Percentiles rank a stretch among this genome's conserved stretches.
Evolutionary conservation across 2,329 filamentous ascomycete species (phyloP).

Genomic region (Epicoccum nigrum): DNA sequence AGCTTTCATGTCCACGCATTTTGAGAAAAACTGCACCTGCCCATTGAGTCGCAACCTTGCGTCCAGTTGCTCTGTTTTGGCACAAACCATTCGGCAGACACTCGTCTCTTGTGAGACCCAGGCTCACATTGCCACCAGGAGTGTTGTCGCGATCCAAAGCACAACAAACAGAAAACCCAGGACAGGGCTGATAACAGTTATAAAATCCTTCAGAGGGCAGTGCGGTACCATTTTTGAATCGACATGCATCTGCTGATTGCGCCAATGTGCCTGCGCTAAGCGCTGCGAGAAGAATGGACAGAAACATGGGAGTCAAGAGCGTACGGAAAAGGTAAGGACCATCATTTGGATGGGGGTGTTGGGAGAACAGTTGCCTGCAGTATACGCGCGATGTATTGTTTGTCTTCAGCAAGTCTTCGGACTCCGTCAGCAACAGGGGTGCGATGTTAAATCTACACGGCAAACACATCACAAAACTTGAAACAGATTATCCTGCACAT

Average conservation of each 20-base stretch:
- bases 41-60: not conserved
- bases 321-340: not conserved
- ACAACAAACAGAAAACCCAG: not conserved
- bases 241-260: not conserved
- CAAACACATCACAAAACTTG: not conserved
- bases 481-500: not conserved
- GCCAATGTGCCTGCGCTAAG: not conserved
- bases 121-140: not conserved
- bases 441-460: not conserved
- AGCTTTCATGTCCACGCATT: not conserved
- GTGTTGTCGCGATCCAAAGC: not conserved
- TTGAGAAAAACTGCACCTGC: not conserved
- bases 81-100: not conserved
- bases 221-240: not conserved
- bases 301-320: not conserved
- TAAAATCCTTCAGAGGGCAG: not conserved
- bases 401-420: not conserved
- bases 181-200: not conserved
- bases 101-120: not conserved
- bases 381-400: not conserved
- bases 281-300: not conserved
- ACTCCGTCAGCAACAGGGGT: not conserved
- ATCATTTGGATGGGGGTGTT: too few species aligned
- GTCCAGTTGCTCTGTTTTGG: not conserved
- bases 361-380: too few species aligned